These are phyloP conservation scores for Aspergillus hancockii DNA, from an alignment of 495 filamentous ascomycete genomes.

Conservation along the genomic window DNA sequence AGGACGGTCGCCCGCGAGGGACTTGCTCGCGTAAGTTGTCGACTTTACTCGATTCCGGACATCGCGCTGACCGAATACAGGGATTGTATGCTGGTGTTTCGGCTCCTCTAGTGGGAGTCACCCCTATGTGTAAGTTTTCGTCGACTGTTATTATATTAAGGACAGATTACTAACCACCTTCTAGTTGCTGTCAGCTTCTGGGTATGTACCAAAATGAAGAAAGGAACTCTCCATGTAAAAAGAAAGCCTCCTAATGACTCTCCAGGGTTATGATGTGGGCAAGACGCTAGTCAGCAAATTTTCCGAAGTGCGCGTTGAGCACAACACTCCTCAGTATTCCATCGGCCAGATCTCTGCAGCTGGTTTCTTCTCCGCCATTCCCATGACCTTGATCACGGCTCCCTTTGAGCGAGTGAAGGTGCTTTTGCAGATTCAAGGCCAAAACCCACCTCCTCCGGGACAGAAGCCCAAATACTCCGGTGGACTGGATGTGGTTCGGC, in stretches of 20 bases:
- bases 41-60: not conserved
- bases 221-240: not conserved
- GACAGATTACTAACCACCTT: slow-evolving; percentile 3
- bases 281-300: slow-evolving; percentile 77
- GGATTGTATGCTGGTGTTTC: slow-evolving; percentile 97
- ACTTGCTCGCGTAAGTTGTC: slow-evolving; percentile 55
- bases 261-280: slow-evolving; percentile 87
- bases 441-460: slow-evolving; percentile 79
- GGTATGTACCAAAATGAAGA: slow-evolving; percentile 29
- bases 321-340: slow-evolving; percentile 63
- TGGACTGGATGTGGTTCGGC: slow-evolving; percentile 88
- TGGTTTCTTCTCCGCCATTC: slow-evolving; percentile 96
- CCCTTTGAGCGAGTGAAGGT: slow-evolving; percentile 99
- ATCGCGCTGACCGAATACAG: slow-evolving; percentile 31
- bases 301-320: slow-evolving; percentile 61
- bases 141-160: too few species aligned
- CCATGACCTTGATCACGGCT: slow-evolving; percentile 96
- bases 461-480: slow-evolving; percentile 92
- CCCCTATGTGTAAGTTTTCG: slow-evolving; percentile 88
- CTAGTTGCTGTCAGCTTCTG: slow-evolving; percentile 97
- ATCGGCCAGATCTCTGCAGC: slow-evolving; percentile 88
- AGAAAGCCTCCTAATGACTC: slow-evolving; percentile 19
- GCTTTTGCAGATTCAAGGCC: slow-evolving; percentile 94
- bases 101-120: slow-evolving; percentile 91
- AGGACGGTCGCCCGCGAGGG: slow-evolving; percentile 89